Conservation (phyloP, 2,329 filamentous ascomycete genomes). For the Hymenoscyphus linearis region DNA sequence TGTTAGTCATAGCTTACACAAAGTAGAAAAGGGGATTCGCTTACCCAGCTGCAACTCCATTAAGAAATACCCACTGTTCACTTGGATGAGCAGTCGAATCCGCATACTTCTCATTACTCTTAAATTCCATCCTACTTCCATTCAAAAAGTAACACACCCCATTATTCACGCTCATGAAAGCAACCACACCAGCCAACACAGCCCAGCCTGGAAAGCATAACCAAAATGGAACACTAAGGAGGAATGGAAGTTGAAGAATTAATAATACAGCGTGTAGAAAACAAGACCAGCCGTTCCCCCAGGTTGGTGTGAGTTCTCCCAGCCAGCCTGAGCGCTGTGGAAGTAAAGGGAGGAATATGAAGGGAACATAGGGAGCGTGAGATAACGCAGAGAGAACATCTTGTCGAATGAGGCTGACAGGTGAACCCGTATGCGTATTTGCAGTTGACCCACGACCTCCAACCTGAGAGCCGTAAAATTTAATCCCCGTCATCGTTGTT, state of each 20-base stretch:
- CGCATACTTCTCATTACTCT: constrained; percentile 49
- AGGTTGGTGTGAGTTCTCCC: constrained; percentile 59
- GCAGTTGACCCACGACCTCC: constrained; percentile 53
- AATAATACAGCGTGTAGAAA: constrained; percentile 53
- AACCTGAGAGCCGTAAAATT: constrained; percentile 55
- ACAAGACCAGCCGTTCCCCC: constrained; percentile 52
- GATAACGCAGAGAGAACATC: constrained; percentile 36
- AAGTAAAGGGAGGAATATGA: constrained; percentile 53
- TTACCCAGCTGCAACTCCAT: constrained; percentile 62
- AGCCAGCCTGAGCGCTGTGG: constrained; percentile 48
- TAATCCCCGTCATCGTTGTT: constrained; percentile 35
- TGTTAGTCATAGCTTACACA: neutral
- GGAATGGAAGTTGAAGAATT: constrained; percentile 54
- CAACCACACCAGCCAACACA: constrained; percentile 34
- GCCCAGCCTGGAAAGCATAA: constrained; percentile 46
- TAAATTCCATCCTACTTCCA: constrained; percentile 43
- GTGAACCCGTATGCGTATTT: constrained; percentile 51
- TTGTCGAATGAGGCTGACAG: constrained; percentile 34
- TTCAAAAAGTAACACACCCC: constrained; percentile 49
- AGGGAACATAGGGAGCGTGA: constrained; percentile 42
- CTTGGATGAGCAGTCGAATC: constrained; percentile 43
- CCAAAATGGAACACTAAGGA: constrained; percentile 51
- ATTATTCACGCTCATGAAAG: constrained; percentile 46
- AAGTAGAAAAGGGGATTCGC: constrained; percentile 27
- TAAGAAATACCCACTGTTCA: constrained; percentile 77